These are phyloP conservation scores for Ceratobasidium sp. DNA, from an alignment of 1,284 basidiomycete species.

Conservation along the genomic window DNA sequence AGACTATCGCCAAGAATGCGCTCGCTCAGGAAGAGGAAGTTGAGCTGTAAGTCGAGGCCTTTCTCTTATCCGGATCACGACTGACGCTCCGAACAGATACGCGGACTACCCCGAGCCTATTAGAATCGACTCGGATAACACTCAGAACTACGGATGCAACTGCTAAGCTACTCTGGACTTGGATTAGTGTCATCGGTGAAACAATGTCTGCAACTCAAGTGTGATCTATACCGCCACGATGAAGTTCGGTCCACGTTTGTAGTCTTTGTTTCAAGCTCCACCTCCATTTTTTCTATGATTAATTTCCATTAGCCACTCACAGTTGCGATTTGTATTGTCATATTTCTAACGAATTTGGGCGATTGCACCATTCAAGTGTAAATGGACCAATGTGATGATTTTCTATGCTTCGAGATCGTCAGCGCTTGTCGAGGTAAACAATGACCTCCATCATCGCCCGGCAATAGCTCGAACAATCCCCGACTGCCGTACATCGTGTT, in stretches of 20 bases:
- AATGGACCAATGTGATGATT: slow-evolving; percentile 30
- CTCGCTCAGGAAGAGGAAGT: slow-evolving; percentile 96
- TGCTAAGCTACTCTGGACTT: slow-evolving; percentile 59
- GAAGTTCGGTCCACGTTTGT: slow-evolving; percentile 6
- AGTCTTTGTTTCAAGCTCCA: slow-evolving; percentile 7
- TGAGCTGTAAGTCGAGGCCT: slow-evolving; percentile 72
- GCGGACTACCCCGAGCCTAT: slow-evolving; percentile 99
- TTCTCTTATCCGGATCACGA: slow-evolving; percentile 5
- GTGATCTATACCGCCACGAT: not conserved
- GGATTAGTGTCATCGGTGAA: slow-evolving; percentile 1
- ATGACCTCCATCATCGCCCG: not conserved
- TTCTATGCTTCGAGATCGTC: not conserved
- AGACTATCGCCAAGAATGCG: slow-evolving; percentile 98
- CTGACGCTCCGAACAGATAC: slow-evolving; percentile 63
- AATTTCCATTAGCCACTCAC: slow-evolving; percentile 7
- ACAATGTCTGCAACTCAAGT: not conserved
- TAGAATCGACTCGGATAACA: slow-evolving; percentile 91
- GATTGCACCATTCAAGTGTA: slow-evolving; percentile 13
- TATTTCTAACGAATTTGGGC: slow-evolving; percentile 30
- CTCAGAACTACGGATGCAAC: slow-evolving; percentile 91
- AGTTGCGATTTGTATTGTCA: slow-evolving; percentile 26
- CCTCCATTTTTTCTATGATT: slow-evolving; percentile 4
- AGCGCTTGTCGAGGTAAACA: not conserved
- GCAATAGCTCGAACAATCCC: slow-evolving; percentile 36
- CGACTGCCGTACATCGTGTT: not conserved